A percentile compares a stretch with the other conserved stretches of the same genome.
Conservation (phyloP, 345 rosid species). For the Corymbia maculata region DNA sequence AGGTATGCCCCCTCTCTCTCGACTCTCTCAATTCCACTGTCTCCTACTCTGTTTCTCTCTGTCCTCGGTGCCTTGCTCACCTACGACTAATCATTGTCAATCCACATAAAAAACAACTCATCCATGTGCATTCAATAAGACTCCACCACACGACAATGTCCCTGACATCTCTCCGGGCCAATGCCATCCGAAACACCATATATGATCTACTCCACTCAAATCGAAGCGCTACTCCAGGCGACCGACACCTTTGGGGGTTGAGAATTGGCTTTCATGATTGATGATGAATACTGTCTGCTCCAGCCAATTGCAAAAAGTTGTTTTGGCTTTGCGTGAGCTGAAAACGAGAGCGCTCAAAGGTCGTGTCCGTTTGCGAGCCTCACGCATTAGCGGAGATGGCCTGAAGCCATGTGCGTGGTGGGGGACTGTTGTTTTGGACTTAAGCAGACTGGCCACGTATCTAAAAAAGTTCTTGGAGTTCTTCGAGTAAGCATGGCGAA, state of each 20-base stretch:
- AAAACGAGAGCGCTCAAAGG: neutral
- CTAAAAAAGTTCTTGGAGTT: neutral
- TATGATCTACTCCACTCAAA: neutral
- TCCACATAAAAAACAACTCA: neutral
- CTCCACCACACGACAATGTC: accelerated
- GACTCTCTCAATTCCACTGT: accelerated
- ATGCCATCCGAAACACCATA: accelerated
- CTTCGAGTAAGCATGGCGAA: accelerated
- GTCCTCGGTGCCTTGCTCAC: neutral
- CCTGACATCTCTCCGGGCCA: accelerated
- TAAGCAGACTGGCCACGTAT: neutral
- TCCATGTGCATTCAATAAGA: neutral
- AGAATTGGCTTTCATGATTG: neutral
- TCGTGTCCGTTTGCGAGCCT: neutral
- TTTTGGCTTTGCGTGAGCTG: neutral
- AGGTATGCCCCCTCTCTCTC: neutral
- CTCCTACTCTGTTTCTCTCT: neutral
- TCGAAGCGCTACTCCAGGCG: neutral
- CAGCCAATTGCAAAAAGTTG: neutral
- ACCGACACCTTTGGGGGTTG: neutral
- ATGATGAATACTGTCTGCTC: accelerated
- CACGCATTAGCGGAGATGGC: too few relatives aligned
- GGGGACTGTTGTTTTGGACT: too few relatives aligned
- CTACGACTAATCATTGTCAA: neutral
- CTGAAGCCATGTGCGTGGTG: neutral